phyloP scores from a whole-genome alignment of 305 asterid genomes.

The Fraxinus velutina region DNA sequence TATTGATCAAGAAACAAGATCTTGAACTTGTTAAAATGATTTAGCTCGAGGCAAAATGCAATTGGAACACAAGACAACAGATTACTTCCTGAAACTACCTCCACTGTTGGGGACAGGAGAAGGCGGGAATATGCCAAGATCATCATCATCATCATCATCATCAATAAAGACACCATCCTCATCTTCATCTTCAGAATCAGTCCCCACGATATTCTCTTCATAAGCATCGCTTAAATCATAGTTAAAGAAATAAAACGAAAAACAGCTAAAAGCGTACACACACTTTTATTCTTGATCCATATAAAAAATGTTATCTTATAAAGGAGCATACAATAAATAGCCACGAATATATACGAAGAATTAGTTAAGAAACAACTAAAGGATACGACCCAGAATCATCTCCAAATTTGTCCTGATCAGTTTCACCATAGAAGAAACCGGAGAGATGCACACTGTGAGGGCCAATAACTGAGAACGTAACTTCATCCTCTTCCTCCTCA shows the following conservation, averaged over 20 bases:
- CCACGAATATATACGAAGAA: not conserved
- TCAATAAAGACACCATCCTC: slow-evolving; percentile 23
- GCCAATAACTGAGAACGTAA: slow-evolving; percentile 64
- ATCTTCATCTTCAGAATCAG: slow-evolving; percentile 53
- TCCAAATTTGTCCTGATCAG: slow-evolving; percentile 31
- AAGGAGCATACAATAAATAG: not conserved
- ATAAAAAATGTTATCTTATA: not conserved
- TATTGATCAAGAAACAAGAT: not conserved
- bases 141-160: slow-evolving; percentile 52
- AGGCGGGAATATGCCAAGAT: slow-evolving; percentile 39
- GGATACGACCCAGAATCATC: slow-evolving; percentile 63
- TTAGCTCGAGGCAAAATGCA: not conserved
- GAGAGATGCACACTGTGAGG: slow-evolving; percentile 68
- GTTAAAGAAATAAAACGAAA: slow-evolving; percentile 28
- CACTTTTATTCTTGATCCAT: not conserved
- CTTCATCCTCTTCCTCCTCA: slow-evolving; percentile 73
- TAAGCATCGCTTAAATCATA: slow-evolving; percentile 39
- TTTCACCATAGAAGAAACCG: slow-evolving; percentile 66
- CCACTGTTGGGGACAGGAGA: slow-evolving; percentile 58
- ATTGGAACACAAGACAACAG: not conserved
- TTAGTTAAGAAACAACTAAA: slow-evolving; percentile 9
- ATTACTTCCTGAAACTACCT: slow-evolving; percentile 42
- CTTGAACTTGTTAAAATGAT: not conserved
- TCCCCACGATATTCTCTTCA: slow-evolving; percentile 38
- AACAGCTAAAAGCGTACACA: not conserved